Conservation (phyloP, 2,329 filamentous ascomycete species). For the Pseudocercospora ulei region DNA sequence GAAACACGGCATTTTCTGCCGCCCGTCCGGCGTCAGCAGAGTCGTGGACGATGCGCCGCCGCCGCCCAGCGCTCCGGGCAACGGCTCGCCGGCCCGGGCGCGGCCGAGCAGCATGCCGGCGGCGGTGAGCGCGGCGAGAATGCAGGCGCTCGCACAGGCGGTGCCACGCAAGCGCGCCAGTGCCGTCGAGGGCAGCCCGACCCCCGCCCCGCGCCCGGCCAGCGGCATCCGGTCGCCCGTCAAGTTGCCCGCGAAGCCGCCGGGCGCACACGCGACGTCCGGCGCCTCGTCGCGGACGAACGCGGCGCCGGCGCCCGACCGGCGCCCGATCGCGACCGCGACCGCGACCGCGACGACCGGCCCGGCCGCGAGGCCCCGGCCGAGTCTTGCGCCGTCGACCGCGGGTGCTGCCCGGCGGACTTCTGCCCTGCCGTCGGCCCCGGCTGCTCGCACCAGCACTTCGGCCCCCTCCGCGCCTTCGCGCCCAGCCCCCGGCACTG, state of each 20-base stretch:
- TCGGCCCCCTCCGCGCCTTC: conserved; percentile 19
- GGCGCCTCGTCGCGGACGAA: conserved; percentile 54
- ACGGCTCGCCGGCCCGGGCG: conserved; percentile 34
- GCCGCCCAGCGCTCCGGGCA: conserved; percentile 24
- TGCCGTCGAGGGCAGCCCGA: conserved; percentile 59
- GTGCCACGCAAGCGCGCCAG: conserved; percentile 27
- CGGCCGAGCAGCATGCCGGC: conserved; percentile 37
- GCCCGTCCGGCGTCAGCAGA: conserved; percentile 57
- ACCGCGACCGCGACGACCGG: conserved; percentile 31
- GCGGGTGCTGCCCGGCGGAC: conserved; percentile 26
- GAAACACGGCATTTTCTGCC: conserved; percentile 74
- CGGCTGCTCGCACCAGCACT: conserved; percentile 10
- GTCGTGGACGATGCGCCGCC: conserved; percentile 30
- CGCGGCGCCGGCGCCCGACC: conserved; percentile 50
- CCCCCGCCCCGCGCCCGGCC: conserved; percentile 50
- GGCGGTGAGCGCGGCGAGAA: conserved; percentile 26
- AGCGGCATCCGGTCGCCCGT: conserved; percentile 59
- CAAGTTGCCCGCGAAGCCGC: conserved; percentile 70
- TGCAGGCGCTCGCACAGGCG: conserved; percentile 24
- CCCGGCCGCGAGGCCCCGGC: conserved; percentile 45
- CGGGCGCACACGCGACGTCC: conserved; percentile 44
- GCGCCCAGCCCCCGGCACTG: conserved; percentile 13
- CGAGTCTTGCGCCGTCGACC: conserved; percentile 44
- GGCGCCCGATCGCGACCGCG: too few relatives aligned
- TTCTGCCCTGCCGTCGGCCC: conserved; percentile 33